phyloP scores from a whole-genome alignment of 805 yeast genomes.

The Cephaloascus albidus region DNA sequence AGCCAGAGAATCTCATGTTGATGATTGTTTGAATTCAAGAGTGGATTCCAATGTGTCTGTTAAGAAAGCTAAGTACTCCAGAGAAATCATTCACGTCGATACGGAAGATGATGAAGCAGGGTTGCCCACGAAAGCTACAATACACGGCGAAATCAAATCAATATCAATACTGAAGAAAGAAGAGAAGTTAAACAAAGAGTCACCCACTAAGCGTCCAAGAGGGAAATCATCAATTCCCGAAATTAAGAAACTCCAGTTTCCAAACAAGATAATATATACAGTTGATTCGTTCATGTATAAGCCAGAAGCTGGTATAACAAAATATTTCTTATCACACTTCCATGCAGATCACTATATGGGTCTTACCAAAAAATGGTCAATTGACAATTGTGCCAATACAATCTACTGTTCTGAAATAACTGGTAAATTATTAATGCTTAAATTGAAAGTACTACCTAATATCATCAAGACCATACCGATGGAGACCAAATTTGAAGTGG shows the following conservation, averaged over 20 bases:
- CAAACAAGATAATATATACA: constrained; percentile 29
- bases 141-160: constrained; percentile 10
- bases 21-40: constrained; percentile 31
- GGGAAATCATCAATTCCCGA: constrained; percentile 36
- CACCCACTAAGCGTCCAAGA: constrained; percentile 8
- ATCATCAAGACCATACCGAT: neutral
- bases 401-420: constrained; percentile 74
- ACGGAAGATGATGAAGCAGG: constrained; percentile 7
- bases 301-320: constrained; percentile 31
- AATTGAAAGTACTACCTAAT: constrained; percentile 43
- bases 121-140: constrained; percentile 2
- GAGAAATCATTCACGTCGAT: constrained; percentile 27
- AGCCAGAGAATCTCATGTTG: constrained; percentile 45
- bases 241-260: constrained; percentile 42
- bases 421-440: constrained; percentile 39
- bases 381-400: constrained; percentile 37
- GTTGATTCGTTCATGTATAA: constrained; percentile 62
- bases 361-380: constrained; percentile 62
- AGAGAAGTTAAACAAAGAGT: constrained; percentile 2
- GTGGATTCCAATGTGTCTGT: constrained; percentile 13
- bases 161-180: constrained; percentile 5
- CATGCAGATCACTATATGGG: constrained; percentile 96
- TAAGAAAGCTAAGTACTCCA: constrained; percentile 9
- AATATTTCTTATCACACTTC: constrained; percentile 71
- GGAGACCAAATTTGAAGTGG: neutral